phyloP scores from a whole-genome alignment of 805 yeast genomes.

The Tetrapisispora fleetii region DNA sequence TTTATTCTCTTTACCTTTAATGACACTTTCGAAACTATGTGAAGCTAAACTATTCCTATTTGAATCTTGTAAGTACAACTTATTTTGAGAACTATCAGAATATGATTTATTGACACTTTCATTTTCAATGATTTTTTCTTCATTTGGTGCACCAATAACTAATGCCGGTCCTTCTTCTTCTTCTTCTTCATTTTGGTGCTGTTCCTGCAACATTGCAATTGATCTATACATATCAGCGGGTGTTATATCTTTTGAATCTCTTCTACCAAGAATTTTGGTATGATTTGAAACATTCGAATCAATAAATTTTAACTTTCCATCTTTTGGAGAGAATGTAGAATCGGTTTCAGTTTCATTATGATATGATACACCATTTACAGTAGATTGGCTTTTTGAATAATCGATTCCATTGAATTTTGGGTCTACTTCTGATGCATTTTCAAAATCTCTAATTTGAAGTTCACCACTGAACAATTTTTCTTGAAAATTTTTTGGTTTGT shows the following conservation, averaged over 20 bases:
- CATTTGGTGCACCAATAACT: constrained; percentile 57
- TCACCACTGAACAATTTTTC: constrained; percentile 29
- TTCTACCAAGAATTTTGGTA: constrained; percentile 28
- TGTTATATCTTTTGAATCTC: constrained; percentile 41
- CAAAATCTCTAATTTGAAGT: constrained; percentile 26
- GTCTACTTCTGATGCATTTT: neutral
- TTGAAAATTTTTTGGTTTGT: constrained; percentile 20
- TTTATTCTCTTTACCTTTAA: neutral
- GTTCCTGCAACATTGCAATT: constrained; percentile 64
- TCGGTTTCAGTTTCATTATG: neutral
- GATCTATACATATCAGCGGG: constrained; percentile 83
- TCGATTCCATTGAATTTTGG: neutral
- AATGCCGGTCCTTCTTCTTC: constrained; percentile 72
- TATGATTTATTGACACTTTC: neutral
- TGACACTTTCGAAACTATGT: neutral
- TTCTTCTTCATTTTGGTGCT: constrained; percentile 31
- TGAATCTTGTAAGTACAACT: too few relatives aligned
- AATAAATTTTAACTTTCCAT: neutral
- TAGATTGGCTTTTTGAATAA: neutral
- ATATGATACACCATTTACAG: neutral
- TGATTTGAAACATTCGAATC: constrained; percentile 5
- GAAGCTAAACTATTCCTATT: too few relatives aligned
- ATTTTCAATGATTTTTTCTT: neutral
- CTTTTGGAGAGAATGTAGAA: neutral
- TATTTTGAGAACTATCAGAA: neutral